Conservation (phyloP, 2,329 filamentous ascomycete species). For the Myriosclerotinia duriaeana region DNA sequence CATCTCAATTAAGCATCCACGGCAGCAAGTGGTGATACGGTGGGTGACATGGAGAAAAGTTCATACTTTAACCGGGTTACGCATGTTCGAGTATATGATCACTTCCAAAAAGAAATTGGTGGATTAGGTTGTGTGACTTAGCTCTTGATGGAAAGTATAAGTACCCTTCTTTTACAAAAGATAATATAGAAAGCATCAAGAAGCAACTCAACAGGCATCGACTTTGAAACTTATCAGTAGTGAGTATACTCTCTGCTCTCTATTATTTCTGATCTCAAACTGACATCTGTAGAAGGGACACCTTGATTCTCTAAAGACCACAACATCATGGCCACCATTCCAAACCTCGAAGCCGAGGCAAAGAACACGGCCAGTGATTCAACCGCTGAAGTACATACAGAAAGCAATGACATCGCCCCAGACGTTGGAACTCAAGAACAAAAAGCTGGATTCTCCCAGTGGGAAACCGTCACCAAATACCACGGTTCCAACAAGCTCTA, state of each 20-base stretch:
- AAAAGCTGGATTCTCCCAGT: not conserved
- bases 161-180: not conserved
- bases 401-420: not conserved
- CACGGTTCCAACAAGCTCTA: not conserved
- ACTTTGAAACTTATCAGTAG: not conserved
- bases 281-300: not conserved
- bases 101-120: not conserved
- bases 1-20: not conserved
- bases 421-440: not conserved
- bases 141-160: not conserved
- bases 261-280: not conserved
- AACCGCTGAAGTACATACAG: too few species aligned
- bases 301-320: too few species aligned
- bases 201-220: not conserved
- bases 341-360: not conserved
- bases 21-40: not conserved
- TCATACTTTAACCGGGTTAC: not conserved
- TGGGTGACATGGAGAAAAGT: not conserved
- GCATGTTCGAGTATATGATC: not conserved
- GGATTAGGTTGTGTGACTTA: not conserved
- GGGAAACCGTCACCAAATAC: not conserved
- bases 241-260: not conserved
- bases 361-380: not conserved
- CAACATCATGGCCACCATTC: not conserved
- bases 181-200: not conserved